These are phyloP conservation scores for Sporothrix protearum DNA, from an alignment of 2,329 filamentous ascomycete species.

Conservation along the genomic window DNA sequence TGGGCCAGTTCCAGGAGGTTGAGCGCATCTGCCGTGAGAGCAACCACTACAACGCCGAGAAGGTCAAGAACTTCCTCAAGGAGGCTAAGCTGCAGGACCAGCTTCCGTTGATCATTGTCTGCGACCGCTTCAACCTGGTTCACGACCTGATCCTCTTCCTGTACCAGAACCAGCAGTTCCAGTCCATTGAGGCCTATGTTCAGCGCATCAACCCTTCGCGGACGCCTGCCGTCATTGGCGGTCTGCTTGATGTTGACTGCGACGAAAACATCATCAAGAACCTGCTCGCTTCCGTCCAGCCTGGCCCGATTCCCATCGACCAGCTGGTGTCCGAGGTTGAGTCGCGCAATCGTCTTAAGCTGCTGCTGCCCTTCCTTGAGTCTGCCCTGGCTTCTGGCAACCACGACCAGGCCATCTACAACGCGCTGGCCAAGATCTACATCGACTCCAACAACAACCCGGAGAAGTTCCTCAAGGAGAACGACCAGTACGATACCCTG, in stretches of 20 bases:
- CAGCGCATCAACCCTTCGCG: conserved; percentile 91
- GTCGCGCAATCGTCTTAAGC: conserved; percentile 88
- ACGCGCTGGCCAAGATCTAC: conserved; percentile 97
- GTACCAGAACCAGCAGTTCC: conserved; percentile 99
- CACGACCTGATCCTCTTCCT: conserved; percentile 94
- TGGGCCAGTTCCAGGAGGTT: conserved; percentile 91
- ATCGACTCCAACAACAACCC: conserved; percentile 98
- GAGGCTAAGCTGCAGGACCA: conserved; percentile 90
- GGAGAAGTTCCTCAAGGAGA: conserved; percentile 95
- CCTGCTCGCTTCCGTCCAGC: conserved; percentile 78
- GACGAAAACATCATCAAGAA: conserved; percentile 96
- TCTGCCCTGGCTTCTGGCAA: conserved; percentile 84
- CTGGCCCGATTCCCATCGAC: conserved; percentile 84
- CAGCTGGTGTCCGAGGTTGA: conserved; percentile 95
- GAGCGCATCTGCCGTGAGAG: conserved; percentile 96
- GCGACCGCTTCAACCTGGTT: conserved; percentile 98
- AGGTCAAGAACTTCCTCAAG: conserved; percentile 99
- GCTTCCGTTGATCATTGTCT: conserved; percentile 94
- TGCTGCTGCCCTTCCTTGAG: conserved; percentile 93
- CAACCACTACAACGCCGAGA: conserved; percentile 84
- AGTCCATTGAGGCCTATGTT: conserved; percentile 97
- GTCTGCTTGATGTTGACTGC: conserved; percentile 92
- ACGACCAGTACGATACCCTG: conserved; percentile 91
- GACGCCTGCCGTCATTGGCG: conserved; percentile 89
- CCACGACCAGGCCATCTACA: conserved; percentile 94